These are phyloP conservation scores for Kazachstania sp. DNA, from an alignment of 1,139 yeast genomes.

Conservation along the genomic window DNA sequence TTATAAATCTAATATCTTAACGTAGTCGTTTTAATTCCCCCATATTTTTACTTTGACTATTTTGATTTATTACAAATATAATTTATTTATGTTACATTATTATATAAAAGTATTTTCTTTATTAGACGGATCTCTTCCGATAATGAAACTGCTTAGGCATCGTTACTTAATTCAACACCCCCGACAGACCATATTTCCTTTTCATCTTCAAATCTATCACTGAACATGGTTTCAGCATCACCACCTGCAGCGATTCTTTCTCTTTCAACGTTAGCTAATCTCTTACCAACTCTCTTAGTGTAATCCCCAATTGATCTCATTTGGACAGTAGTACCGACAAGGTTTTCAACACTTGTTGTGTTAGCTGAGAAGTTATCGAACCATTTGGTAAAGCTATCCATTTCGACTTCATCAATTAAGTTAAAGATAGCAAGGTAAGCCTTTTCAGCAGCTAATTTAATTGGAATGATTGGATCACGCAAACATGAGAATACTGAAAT, in stretches of 20 bases:
- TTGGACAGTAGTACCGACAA: conserved; percentile 44
- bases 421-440: conserved; percentile 68
- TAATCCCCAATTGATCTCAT: conserved; percentile 78
- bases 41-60: no score
- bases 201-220: conserved; percentile 83
- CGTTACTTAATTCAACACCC: conserved; percentile 41
- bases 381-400: conserved; percentile 56
- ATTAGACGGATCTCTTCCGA: no score
- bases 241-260: conserved; percentile 88
- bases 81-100: neutral
- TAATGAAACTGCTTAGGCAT: no score
- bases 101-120: neutral
- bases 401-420: conserved; percentile 62
- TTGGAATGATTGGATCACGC: conserved; percentile 79
- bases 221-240: conserved; percentile 74
- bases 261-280: conserved; percentile 78
- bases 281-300: conserved; percentile 74
- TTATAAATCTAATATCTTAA: no score
- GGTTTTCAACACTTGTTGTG: conserved; percentile 32
- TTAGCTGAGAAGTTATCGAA: conserved; percentile 27
- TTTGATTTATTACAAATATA: neutral
- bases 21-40: no score
- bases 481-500: conserved; percentile 77
- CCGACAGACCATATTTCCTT: conserved; percentile 84
- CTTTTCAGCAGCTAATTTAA: conserved; percentile 90